phyloP scores from a whole-genome alignment of 2,329 filamentous ascomycete genomes.

The Neonectria ditissima region DNA sequence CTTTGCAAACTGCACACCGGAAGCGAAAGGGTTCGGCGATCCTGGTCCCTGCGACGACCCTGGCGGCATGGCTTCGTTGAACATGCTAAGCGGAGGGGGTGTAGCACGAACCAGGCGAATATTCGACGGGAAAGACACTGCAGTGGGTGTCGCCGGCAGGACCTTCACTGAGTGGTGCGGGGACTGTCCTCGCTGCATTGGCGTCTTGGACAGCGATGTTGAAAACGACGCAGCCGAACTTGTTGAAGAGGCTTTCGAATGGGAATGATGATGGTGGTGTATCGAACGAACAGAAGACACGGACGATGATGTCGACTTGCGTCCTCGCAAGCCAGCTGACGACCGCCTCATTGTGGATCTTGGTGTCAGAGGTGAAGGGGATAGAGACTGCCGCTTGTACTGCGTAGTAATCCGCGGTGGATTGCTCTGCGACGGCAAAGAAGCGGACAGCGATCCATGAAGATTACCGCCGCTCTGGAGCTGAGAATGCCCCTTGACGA shows the following conservation, averaged over 20 bases:
- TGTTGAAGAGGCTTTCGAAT: slow-evolving; percentile 94
- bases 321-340: slow-evolving; percentile 84
- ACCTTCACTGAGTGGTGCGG: slow-evolving; percentile 95
- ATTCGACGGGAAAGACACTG: slow-evolving; percentile 81
- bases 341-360: slow-evolving; percentile 86
- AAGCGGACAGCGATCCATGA: slow-evolving; percentile 39
- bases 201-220: slow-evolving; percentile 76
- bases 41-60: slow-evolving; percentile 56
- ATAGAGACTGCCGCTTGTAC: slow-evolving; percentile 82
- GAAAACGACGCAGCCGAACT: slow-evolving; percentile 83
- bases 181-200: slow-evolving; percentile 72
- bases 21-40: slow-evolving; percentile 69
- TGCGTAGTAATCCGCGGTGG: slow-evolving; percentile 49
- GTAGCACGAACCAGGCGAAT: slow-evolving; percentile 81
- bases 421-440: slow-evolving; percentile 45
- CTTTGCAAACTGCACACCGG: slow-evolving; percentile 81
- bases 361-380: slow-evolving; percentile 88
- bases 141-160: slow-evolving; percentile 88
- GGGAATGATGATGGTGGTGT: slow-evolving; percentile 85
- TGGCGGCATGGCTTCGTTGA: slow-evolving; percentile 69
- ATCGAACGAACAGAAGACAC: slow-evolving; percentile 94
- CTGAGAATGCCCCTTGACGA: slow-evolving; percentile 44
- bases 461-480: slow-evolving; percentile 32
- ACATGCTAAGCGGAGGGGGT: slow-evolving; percentile 62
- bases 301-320: slow-evolving; percentile 96